A percentile compares a stretch with the other conserved stretches of the same genome.
Evolutionary conservation across 2,329 filamentous ascomycete genomes (phyloP).

Genomic region (Fusarium verrucosum): DNA sequence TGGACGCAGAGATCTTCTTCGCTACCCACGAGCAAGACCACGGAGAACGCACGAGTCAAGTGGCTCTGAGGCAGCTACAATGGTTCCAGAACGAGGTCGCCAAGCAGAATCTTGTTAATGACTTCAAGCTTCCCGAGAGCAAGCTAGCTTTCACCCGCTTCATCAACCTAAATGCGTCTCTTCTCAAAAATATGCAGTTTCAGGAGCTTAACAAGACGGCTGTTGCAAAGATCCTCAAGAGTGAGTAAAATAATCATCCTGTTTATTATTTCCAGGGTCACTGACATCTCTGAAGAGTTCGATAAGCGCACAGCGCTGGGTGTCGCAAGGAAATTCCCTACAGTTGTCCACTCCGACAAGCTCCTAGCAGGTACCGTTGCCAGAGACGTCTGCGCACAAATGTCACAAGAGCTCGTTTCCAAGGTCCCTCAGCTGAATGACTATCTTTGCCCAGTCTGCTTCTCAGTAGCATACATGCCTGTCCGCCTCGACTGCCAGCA

Average conservation of each 20-base stretch:
- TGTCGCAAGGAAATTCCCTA: conserved; percentile 70
- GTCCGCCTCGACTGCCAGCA: conserved; percentile 80
- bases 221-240: conserved; percentile 86
- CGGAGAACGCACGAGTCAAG: conserved; percentile 70
- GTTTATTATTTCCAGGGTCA: neutral
- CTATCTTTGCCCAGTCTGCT: conserved; percentile 84
- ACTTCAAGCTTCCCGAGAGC: conserved; percentile 74
- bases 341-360: conserved; percentile 65
- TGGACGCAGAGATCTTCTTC: conserved; percentile 84
- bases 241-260: conserved; percentile 54
- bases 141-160: conserved; percentile 72
- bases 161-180: conserved; percentile 74
- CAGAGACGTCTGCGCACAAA: conserved; percentile 77
- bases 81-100: conserved; percentile 77
- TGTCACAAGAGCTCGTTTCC: conserved; percentile 76
- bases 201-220: conserved; percentile 85
- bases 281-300: conserved; percentile 70
- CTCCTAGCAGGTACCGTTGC: conserved; percentile 75
- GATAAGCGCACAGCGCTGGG: conserved; percentile 84
- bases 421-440: conserved; percentile 85
- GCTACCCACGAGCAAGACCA: conserved; percentile 77
- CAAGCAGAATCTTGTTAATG: conserved; percentile 64
- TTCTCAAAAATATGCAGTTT: conserved; percentile 84
- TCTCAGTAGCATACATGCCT: conserved; percentile 80
- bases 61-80: conserved; percentile 73